Base-by-base conservation (phyloP, 139 green algal genomes). In the Micractinium conductrix region DNA sequence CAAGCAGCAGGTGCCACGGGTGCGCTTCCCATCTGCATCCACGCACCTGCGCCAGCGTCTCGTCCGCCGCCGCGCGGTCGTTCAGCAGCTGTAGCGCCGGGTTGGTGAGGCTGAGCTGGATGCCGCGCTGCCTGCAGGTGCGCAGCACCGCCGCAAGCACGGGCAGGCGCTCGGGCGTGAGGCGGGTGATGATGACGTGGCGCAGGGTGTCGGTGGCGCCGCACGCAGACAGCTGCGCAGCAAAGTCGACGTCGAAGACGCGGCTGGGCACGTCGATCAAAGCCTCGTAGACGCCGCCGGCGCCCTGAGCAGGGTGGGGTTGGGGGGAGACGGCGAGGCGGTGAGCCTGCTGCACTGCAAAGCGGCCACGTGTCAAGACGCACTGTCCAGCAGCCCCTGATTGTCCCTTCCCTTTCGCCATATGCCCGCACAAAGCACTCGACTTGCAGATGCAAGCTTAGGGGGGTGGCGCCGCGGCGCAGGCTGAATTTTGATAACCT, bases 231-330 rank as follows among this genome's bases (percentile, higher is more conserved):
- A 88, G 81, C 74, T 16, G 80, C 87, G 83, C 88, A 91, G 89
- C 72, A 42, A 97, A 97, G 3, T 92, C 86, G 0, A 92, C 84
- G 12, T 84, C 81, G 78, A 94, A 98, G 26, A 92, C 90, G 60
- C 93, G 80, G 78, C 94, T 93, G 22, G 96, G 96, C 37, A 98
- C 89, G 71, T 98, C 95, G 12, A 98, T 84, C 44, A 98, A 86
- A 6, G 92, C 88, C 14, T 48, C 71, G 7, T 86, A 84, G 2
- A 30, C 70, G 30, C 85, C 68, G 21, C 26, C 38, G 45, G 65
- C 45, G 55, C 28, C 83, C 74, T 92, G 90, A n/a, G n/a, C n/a
- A n/a, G n/a, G n/a, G n/a, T n/a, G n/a, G n/a, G n/a, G n/a, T n/a
- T n/a, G n/a, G n/a, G n/a, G n/a, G n/a, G n/a, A n/a, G n/a, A n/a